Base-by-base conservation (phyloP, 1,284 basidiomycete genomes). In the Sutorius eximius region DNA sequence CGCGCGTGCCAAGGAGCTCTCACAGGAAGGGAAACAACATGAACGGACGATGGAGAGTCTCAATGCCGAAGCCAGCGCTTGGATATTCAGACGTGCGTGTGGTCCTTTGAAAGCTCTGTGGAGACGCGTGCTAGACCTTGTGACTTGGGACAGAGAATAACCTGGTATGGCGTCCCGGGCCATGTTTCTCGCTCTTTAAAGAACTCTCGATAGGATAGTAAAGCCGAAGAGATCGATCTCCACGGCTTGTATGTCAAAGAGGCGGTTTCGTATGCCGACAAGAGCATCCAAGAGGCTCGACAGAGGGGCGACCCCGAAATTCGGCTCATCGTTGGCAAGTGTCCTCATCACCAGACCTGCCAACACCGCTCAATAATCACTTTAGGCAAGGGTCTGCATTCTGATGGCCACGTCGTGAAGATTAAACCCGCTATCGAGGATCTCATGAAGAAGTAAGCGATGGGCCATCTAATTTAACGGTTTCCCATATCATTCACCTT, bases 171-270 rank as follows among this genome's bases (percentile, higher is more conserved):
- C n/a, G 30, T 32, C 16, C 10, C 7, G 18, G 5, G 10, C 15
- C 13, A 12, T 29, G 2, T 24, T 29, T 40, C 8, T 8, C 13
- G 15, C 10, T 40, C 11, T 40, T 53, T 22, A 50, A 12, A 7
- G 18, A 27, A 40, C 45, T 20, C 3, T 18, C n/a, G 3, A 59
- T 61, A 89, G 86, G 82, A 89, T 55, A 86, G 86, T 53, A 72
- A 82, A 49, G 79, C 79, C 1, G 89, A 86, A 2, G 90, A 93
- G 65, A 77, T 97, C 45, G 91, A 99, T 71, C 76, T 99, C 40
- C 93, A 96, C 67, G 94, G 93, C 1, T 75, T 99, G 8, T 97
- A 93, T 71, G 94, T 96, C 48, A 93, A 94, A 65, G 96, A 99
- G 72, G 91, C 93, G n/a, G 82, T 94, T 47, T 76, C 79, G 44